Evolutionary conservation across 805 yeast species (phyloP).

Genomic region (Spathaspora sp.): DNA sequence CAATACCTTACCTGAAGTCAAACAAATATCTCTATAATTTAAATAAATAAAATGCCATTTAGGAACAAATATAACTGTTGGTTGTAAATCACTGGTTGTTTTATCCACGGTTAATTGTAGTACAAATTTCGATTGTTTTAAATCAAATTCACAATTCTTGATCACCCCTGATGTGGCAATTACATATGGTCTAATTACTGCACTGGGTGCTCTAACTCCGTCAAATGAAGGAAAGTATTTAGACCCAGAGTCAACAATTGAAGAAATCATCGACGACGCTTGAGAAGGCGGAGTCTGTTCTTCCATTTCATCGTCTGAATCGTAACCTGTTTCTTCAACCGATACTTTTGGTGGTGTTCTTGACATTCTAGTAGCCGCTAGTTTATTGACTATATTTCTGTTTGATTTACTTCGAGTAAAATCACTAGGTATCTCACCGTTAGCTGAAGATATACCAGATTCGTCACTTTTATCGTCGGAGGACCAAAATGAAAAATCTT

Average conservation of each 20-base stretch:
- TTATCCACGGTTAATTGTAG: constrained; percentile 37
- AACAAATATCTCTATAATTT: constrained; percentile 44
- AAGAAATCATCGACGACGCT: constrained; percentile 6
- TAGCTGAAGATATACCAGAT: background rate
- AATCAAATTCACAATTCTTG: constrained; percentile 53
- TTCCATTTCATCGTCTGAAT: constrained; percentile 8
- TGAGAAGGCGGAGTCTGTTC: constrained; percentile 8
- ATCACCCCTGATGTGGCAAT: constrained; percentile 60
- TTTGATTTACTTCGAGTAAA: background rate
- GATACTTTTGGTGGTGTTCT: background rate
- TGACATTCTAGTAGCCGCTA: background rate
- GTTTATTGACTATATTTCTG: background rate
- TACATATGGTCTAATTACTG: constrained; percentile 77
- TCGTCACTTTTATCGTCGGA: constrained; percentile 44
- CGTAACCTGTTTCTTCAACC: background rate
- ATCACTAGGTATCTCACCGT: background rate
- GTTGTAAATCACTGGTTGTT: constrained; percentile 13
- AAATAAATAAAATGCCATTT: constrained; percentile 60
- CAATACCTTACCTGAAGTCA: constrained; percentile 55
- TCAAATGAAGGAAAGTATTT: constrained; percentile 41
- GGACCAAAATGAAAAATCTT: constrained; percentile 88
- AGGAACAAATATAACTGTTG: constrained; percentile 70
- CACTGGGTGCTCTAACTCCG: constrained; percentile 74
- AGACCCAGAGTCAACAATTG: constrained; percentile 20
- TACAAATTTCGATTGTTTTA: constrained; percentile 42